phyloP scores from a whole-genome alignment of 305 asterid species.

The Rubia peregrina region DNA sequence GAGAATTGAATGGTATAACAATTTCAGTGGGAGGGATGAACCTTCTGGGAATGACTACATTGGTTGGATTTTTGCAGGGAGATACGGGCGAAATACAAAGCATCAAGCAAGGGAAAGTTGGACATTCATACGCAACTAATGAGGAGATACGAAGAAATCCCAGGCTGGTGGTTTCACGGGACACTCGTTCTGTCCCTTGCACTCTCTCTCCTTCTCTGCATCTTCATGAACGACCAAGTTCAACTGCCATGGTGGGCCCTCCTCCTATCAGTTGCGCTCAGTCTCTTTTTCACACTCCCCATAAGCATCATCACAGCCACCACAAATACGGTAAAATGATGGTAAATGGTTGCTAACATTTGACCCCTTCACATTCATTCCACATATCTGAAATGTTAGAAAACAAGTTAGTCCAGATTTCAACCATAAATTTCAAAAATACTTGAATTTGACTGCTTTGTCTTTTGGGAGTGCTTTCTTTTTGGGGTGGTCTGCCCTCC shows the following conservation, averaged over 20 bases:
- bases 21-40: too few species aligned
- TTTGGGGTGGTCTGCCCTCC: too few species aligned
- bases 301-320: conserved; percentile 72
- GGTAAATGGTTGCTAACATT: not conserved
- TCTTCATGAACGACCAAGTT: conserved; percentile 51
- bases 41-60: too few species aligned
- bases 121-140: conserved; percentile 68
- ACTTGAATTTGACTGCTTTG: too few species aligned
- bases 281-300: conserved; percentile 57
- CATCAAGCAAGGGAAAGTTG: conserved; percentile 34
- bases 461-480: too few species aligned
- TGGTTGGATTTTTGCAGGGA: conserved; percentile 33
- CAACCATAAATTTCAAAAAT: too few species aligned
- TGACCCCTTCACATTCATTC: too few species aligned
- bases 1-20: too few species aligned
- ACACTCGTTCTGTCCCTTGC: conserved; percentile 33
- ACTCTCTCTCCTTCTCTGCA: conserved; percentile 46
- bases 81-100: conserved; percentile 29
- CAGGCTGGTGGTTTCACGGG: conserved; percentile 61
- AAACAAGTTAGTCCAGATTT: too few species aligned
- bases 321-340: conserved; percentile 49
- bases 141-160: conserved; percentile 60
- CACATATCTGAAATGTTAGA: too few species aligned
- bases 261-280: conserved; percentile 32
- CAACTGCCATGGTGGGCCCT: conserved; percentile 95